These are phyloP conservation scores for Taphrina confusa DNA, from an alignment of 1,139 yeast genomes.

Conservation along the genomic window DNA sequence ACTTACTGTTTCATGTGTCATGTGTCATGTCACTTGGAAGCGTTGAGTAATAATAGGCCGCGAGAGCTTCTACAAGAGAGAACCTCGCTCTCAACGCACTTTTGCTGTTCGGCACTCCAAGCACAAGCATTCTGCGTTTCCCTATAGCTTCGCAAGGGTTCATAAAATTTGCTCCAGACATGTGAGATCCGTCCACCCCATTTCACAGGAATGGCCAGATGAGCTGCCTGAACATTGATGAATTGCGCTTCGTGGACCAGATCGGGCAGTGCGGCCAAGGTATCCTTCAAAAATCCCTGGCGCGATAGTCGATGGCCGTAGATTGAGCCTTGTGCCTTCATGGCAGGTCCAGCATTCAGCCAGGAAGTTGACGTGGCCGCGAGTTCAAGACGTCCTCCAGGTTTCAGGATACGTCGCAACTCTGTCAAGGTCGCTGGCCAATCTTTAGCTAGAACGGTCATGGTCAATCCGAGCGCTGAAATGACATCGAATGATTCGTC, in stretches of 20 bases:
- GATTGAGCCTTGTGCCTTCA: neutral
- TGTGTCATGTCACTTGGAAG: neutral
- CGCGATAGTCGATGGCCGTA: neutral
- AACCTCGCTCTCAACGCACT: neutral
- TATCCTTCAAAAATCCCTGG: neutral
- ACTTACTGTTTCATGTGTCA: neutral
- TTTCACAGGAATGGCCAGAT: constrained; percentile 6
- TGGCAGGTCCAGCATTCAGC: constrained; percentile 9
- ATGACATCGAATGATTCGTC: constrained; percentile 14
- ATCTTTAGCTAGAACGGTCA: neutral
- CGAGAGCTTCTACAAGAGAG: neutral
- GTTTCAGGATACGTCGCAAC: constrained; percentile 5
- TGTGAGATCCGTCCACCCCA: constrained; percentile 13
- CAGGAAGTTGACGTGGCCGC: neutral
- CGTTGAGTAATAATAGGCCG: neutral
- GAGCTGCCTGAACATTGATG: neutral
- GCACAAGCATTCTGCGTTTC: neutral
- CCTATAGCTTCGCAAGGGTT: neutral
- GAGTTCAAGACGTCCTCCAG: constrained; percentile 10
- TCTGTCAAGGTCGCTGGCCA: constrained; percentile 10
- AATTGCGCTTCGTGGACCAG: neutral
- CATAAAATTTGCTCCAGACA: constrained; percentile 14
- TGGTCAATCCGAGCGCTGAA: constrained; percentile 1
- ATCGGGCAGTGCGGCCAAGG: neutral
- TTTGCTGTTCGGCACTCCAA: neutral